Base-by-base conservation (phyloP, 2,329 filamentous ascomycete species). In the Neobulgaria alba region DNA sequence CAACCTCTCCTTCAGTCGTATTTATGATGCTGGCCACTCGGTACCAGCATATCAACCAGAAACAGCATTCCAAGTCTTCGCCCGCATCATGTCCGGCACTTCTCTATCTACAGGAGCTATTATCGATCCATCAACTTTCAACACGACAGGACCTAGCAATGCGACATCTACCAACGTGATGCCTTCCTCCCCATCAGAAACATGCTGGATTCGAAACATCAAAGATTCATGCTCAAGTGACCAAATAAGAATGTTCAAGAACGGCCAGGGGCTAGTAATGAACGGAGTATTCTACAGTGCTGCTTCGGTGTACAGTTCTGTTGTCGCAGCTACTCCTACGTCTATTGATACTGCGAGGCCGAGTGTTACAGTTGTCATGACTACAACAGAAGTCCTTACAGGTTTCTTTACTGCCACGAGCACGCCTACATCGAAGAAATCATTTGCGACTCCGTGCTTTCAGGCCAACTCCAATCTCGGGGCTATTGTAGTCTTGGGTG, bases 11-110 rank as follows among this genome's bases (percentile, higher is more conserved):
- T 84, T 84, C 57, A 75, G 74, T 39, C 70, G 79, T 5, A 68
- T 84, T 35, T 83, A 79, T 57, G 73, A 82, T 52, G 69, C 78
- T 12, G 79, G 80, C 2, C 79, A 84, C 53, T 82, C 82, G 52
- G 66, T 73, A 2, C 69, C 69, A 10, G 64, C 67, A 0, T 76
- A 75, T 49, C 71, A 76, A 50, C 73, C 73, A 0, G 63, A 75
- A 48, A 71, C 71, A 0, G 64, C 68, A 2, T 73, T 69, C 37
- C 60, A 69, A 44, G 68, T 77, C 34, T 77, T 77, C 56, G 69
- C 73, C 19, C 71, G 79, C 20, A 74, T 77, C 33, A 63, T 82
- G 49, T 61, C 65, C 15, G 70, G 74, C 4, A 65, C 66, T 1
- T 63, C 74, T 36, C 61, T 67, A 37, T 67, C 68, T 35, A 62